Evolutionary conservation across 1,284 basidiomycete species (phyloP).

Genomic region (Cronartium quercuum): DNA sequence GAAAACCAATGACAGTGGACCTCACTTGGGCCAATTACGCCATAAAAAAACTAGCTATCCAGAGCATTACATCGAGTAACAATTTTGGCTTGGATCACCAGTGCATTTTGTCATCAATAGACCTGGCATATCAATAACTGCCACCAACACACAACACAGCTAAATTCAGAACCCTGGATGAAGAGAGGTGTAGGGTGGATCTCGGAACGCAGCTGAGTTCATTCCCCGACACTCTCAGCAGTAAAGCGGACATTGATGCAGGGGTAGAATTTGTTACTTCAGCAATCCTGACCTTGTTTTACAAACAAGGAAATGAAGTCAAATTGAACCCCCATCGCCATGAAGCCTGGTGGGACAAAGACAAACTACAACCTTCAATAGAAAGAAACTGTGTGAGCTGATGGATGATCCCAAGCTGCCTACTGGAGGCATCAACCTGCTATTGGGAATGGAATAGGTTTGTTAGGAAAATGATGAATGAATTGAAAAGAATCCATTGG

Average conservation of each 20-base stretch:
- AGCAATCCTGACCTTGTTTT: not conserved
- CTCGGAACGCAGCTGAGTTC: not conserved
- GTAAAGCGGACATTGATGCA: not conserved
- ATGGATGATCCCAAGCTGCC: not conserved
- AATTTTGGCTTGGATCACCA: not conserved
- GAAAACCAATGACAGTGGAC: not conserved
- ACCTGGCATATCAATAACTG: not conserved
- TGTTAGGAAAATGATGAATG: not conserved
- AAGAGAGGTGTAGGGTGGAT: not conserved
- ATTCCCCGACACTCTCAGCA: not conserved
- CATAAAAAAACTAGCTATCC: not conserved
- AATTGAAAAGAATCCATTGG: not conserved
- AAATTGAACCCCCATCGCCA: not conserved
- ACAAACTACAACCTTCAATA: not conserved
- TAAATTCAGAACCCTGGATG: not conserved
- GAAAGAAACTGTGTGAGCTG: not conserved
- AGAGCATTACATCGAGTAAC: not conserved
- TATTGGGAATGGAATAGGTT: not conserved
- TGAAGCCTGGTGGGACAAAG: not conserved
- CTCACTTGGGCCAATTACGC: not conserved
- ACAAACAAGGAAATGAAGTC: not conserved
- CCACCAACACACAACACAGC: not conserved
- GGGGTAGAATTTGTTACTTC: not conserved
- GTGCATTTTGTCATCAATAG: not conserved
- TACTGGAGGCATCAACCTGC: not conserved